Conservation (phyloP, 2,329 filamentous ascomycete species). For the Catunica adiposa region DNA sequence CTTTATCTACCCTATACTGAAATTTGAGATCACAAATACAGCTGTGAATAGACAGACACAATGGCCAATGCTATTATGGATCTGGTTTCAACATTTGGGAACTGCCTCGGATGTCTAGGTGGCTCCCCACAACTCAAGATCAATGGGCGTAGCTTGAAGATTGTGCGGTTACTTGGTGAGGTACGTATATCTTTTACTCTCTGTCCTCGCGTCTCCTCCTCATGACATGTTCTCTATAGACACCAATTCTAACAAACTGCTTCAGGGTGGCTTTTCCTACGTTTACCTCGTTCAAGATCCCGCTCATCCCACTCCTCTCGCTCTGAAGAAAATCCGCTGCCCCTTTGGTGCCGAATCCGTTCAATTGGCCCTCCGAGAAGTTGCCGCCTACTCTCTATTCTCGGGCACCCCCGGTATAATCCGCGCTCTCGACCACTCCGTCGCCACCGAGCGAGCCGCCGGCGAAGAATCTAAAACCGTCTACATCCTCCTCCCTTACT, state of each 20-base stretch:
- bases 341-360: constrained; percentile 96
- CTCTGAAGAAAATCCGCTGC: constrained; percentile 97
- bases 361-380: constrained; percentile 85
- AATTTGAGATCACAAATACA: no score
- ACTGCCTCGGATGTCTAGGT: constrained; percentile 93
- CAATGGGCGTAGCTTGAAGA: constrained; percentile 90
- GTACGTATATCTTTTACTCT: constrained; percentile 26
- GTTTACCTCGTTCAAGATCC: constrained; percentile 97
- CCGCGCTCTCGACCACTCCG: constrained; percentile 64
- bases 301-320: constrained; percentile 65
- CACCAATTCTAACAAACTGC: neutral
- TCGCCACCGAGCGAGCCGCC: constrained; percentile 54
- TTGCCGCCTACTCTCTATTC: constrained; percentile 91
- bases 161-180: constrained; percentile 82
- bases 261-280: constrained; percentile 87
- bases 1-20: no score
- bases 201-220: no score
- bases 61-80: constrained; percentile 82
- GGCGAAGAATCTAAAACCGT: constrained; percentile 66
- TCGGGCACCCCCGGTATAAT: constrained; percentile 72
- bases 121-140: constrained; percentile 88
- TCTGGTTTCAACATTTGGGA: constrained; percentile 77
- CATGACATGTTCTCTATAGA: no score
- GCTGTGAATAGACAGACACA: constrained; percentile 12
- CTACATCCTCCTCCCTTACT: constrained; percentile 92